Percentiles rank a stretch among this genome's conserved stretches.
Conservation (phyloP, 352 stramenopile genomes). For the Phytophthora podocarpi region DNA sequence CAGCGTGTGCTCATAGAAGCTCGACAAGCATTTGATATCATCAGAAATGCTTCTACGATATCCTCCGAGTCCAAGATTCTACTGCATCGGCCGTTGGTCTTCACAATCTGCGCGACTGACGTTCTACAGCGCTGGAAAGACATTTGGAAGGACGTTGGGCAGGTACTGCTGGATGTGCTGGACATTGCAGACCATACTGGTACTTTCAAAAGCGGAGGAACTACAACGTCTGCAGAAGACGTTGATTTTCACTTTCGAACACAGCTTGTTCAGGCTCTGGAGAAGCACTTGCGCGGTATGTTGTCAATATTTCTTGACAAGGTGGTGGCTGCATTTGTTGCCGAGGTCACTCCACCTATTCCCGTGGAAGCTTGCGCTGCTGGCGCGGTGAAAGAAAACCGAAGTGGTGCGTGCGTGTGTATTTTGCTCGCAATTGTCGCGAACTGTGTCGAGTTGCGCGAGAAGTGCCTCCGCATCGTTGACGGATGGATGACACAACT, state of each 20-base stretch:
- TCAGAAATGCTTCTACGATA: slow-evolving; percentile 69
- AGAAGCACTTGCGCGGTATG: slow-evolving; percentile 54
- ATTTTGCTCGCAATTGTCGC: slow-evolving; percentile 73
- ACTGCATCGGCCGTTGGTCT: slow-evolving; percentile 49
- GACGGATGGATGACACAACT: slow-evolving; percentile 56
- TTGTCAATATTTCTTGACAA: slow-evolving; percentile 55
- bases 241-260: slow-evolving; percentile 28
- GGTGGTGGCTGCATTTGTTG: slow-evolving; percentile 50
- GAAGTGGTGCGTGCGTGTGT: slow-evolving; percentile 46
- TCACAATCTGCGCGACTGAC: slow-evolving; percentile 51
- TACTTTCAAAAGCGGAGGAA: background rate
- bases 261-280: slow-evolving; percentile 44
- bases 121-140: slow-evolving; percentile 53
- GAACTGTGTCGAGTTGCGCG: slow-evolving; percentile 75
- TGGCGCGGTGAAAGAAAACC: slow-evolving; percentile 21
- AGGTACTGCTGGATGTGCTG: slow-evolving; percentile 55
- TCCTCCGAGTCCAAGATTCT: slow-evolving; percentile 77
- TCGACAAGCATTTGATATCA: slow-evolving; percentile 53
- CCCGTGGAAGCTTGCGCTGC: slow-evolving; percentile 36
- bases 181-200: slow-evolving; percentile 24
- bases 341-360: slow-evolving; percentile 40
- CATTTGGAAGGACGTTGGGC: slow-evolving; percentile 60
- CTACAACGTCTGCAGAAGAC: background rate
- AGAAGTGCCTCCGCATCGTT: slow-evolving; percentile 51
- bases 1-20: slow-evolving; percentile 54